phyloP scores from a whole-genome alignment of 2,329 filamentous ascomycete species.

The Trichophyton rubrum region DNA sequence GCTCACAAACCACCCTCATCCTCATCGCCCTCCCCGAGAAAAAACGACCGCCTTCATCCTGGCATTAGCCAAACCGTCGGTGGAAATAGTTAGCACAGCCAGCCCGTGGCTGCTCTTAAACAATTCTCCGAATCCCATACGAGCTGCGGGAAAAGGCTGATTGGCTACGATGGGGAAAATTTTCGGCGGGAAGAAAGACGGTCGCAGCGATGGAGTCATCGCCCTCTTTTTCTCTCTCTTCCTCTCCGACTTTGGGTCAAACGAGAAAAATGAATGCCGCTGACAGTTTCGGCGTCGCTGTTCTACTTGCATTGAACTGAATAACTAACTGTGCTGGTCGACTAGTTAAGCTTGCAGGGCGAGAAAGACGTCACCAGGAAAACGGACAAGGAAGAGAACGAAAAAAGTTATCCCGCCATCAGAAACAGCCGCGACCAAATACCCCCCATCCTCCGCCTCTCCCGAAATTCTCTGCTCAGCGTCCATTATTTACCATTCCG shows the following conservation, averaged over 20 bases:
- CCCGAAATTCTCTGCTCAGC: background rate
- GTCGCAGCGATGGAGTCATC: background rate
- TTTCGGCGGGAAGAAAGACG: background rate
- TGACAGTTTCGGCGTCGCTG: background rate
- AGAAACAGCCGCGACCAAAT: too few species aligned
- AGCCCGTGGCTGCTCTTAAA: background rate
- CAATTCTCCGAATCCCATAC: background rate
- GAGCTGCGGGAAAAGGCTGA: background rate
- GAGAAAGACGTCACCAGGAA: background rate
- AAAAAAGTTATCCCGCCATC: background rate
- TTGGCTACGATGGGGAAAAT: background rate
- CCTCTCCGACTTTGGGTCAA: background rate
- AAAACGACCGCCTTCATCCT: background rate
- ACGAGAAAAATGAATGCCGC: background rate
- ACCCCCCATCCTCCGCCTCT: background rate
- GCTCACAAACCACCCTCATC: background rate
- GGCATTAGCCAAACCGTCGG: background rate
- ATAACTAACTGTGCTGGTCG: background rate
- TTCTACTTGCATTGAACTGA: background rate
- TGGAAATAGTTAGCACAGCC: background rate
- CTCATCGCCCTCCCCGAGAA: background rate
- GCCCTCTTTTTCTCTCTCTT: background rate
- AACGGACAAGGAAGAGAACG: background rate
- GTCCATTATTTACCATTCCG: background rate
- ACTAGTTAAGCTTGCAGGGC: background rate